Conservation (phyloP, 2,329 filamentous ascomycete genomes). For the Thielaviopsis musarum region DNA sequence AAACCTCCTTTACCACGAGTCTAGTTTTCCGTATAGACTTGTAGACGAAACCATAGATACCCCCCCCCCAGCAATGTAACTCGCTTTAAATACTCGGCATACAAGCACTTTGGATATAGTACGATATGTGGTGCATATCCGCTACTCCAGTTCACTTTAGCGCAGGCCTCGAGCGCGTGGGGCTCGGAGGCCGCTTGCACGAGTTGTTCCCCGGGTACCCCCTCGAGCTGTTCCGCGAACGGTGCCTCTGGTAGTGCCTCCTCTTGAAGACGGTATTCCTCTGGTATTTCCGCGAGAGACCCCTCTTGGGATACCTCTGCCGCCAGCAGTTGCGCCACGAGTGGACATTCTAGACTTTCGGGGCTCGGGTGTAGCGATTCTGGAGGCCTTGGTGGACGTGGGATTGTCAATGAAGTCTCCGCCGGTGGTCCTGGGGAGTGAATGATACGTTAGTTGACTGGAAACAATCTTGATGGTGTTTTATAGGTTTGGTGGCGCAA, state of each 20-base stretch:
- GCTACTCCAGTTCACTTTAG: neutral
- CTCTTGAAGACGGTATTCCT: neutral
- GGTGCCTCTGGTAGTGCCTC: constrained; percentile 2
- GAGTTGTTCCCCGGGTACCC: constrained; percentile 17
- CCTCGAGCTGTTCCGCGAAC: constrained; percentile 12
- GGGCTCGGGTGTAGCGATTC: constrained; percentile 25
- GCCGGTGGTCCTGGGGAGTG: constrained; percentile 56
- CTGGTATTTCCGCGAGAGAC: constrained; percentile 24
- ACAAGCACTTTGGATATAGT: neutral
- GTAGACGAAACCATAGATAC: neutral
- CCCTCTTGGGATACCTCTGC: neutral
- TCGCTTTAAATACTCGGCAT: neutral
- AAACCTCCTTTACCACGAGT: neutral
- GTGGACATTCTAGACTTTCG: constrained; percentile 27
- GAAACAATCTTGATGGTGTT: constrained; percentile 1
- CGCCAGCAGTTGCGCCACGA: constrained; percentile 20
- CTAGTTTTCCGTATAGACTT: neutral
- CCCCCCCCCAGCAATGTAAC: neutral
- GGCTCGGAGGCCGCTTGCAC: constrained; percentile 29
- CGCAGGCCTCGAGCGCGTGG: constrained; percentile 28
- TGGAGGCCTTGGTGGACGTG: constrained; percentile 31
- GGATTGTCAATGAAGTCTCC: constrained; percentile 85
- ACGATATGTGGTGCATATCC: neutral
- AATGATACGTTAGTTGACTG: constrained; percentile 14
- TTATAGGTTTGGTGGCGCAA: neutral